Base-by-base conservation (phyloP, 2,329 filamentous ascomycete species). In the Fusarium liriodendri region DNA sequence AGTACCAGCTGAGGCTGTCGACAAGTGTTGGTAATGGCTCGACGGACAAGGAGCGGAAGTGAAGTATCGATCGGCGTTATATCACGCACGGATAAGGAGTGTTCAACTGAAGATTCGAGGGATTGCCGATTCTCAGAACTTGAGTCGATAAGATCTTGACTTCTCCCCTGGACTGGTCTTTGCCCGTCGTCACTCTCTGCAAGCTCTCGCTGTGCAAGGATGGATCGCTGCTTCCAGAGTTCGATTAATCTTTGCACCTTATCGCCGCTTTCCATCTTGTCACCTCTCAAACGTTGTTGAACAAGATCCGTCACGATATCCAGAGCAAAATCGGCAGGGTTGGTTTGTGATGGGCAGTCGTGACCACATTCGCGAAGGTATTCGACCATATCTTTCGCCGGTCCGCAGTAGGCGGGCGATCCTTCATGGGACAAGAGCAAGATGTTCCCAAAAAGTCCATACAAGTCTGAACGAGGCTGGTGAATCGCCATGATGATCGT, bases 241-340 rank as follows among this genome's bases (percentile, higher is more conserved):
- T 88, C 83, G 29, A 94, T 90, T 2, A 95, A 83, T 5, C 81
- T 84, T 52, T 86, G 85, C 0, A 95, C 93, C 62, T 89, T 89
- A 35, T 87, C 85, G 9, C 92, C 86, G 57, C 89, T 93, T 52
- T 89, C 86, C 1, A 85, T 85, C 79, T 95, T 93, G n/a, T 88
- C 85, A 2, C 86, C 83, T 35, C 88, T 89, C 42, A 27, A 54
- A 4, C 50, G 18, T 20, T 92, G 88, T 69, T 94, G 93, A 0
- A 95, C 84, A 75, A 95, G 92, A 25, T 95, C 89, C 0, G 93
- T 95, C 60, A 95, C 93, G 54, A 95, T 86, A 76, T 95, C 93
- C 8, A 95, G 85, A 0, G 92, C 92, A 79, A 94, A 95, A 79
- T 95, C 93, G 0, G 93, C 93, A 1, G 93, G 93, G 72, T 95